Evolutionary conservation across 1,139 yeast genomes (phyloP).

Genomic region (Geotrichum restrictum): DNA sequence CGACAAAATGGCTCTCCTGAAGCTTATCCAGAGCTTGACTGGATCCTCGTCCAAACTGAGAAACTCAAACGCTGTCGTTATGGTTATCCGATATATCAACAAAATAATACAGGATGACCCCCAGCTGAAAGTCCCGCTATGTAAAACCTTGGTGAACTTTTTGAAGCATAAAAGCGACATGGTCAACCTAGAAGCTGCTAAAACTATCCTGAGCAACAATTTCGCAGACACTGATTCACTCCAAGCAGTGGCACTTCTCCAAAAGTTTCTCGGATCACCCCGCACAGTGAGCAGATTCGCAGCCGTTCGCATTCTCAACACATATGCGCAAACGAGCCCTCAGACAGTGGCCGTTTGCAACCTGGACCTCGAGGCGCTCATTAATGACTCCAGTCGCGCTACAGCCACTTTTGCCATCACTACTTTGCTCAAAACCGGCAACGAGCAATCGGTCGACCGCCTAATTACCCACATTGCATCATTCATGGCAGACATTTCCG

Average conservation of each 20-base stretch:
- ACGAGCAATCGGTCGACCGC: conserved; percentile 84
- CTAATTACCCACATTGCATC: conserved; percentile 82
- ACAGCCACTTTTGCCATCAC: conserved; percentile 98
- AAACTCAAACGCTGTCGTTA: conserved; percentile 63
- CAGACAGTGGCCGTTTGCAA: conserved; percentile 72
- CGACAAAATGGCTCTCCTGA: conserved; percentile 91
- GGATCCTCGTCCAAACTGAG: conserved; percentile 45
- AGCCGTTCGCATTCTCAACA: conserved; percentile 84
- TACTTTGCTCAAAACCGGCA: conserved; percentile 90
- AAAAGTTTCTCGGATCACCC: conserved; percentile 78
- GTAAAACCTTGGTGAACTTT: conserved; percentile 66
- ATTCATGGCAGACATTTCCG: conserved; percentile 89
- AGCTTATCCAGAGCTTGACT: conserved; percentile 76
- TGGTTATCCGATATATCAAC: conserved; percentile 77
- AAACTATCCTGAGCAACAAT: conserved; percentile 62
- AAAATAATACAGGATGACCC: conserved; percentile 63
- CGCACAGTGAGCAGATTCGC: conserved; percentile 87
- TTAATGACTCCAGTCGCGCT: conserved; percentile 83
- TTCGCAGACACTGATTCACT: conserved; percentile 60
- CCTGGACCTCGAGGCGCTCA: conserved; percentile 76
- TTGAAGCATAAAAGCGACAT: conserved; percentile 79
- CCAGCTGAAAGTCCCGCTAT: conserved; percentile 43
- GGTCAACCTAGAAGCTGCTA: conserved; percentile 92
- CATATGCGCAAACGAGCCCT: conserved; percentile 76
- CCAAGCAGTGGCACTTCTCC: conserved; percentile 66